Conservation (phyloP, 768 basidiomycete genomes). For the Suillus occidentalis region DNA sequence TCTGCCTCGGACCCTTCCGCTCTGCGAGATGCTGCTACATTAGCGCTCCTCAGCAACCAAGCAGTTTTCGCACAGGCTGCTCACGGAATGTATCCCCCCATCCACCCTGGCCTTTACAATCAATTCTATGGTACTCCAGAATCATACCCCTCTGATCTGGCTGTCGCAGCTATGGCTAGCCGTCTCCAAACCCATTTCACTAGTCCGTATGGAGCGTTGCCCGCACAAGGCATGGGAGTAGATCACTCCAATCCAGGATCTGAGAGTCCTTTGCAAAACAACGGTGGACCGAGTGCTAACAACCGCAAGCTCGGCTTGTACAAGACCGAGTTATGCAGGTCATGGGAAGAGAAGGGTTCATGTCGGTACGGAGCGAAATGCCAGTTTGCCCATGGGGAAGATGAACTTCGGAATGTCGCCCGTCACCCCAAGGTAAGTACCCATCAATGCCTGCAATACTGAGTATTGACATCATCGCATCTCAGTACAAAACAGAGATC, state of each 20-base stretch:
- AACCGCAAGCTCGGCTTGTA: slow-evolving; percentile 89
- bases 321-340: slow-evolving; percentile 87
- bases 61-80: slow-evolving; percentile 46
- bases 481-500: slow-evolving; percentile 90
- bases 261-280: slow-evolving; percentile 22
- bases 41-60: slow-evolving; percentile 61
- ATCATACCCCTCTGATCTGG: slow-evolving; percentile 52
- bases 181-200: slow-evolving; percentile 57
- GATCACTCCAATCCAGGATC: slow-evolving; percentile 38
- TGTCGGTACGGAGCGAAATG: slow-evolving; percentile 88
- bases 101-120: slow-evolving; percentile 64
- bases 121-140: slow-evolving; percentile 70
- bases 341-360: slow-evolving; percentile 89
- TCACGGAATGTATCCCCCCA: slow-evolving; percentile 56
- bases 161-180: slow-evolving; percentile 56
- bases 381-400: slow-evolving; percentile 92
- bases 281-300: slow-evolving; percentile 81
- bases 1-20: slow-evolving; percentile 81
- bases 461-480: slow-evolving; percentile 11
- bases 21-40: slow-evolving; percentile 67
- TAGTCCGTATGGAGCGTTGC: slow-evolving; percentile 53
- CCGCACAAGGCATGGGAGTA: slow-evolving; percentile 44
- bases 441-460: neutral
- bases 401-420: slow-evolving; percentile 80
- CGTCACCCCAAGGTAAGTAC: slow-evolving; percentile 81